Conservation (phyloP, 2,329 filamentous ascomycete genomes). For the Colletotrichum orchidophilum region DNA sequence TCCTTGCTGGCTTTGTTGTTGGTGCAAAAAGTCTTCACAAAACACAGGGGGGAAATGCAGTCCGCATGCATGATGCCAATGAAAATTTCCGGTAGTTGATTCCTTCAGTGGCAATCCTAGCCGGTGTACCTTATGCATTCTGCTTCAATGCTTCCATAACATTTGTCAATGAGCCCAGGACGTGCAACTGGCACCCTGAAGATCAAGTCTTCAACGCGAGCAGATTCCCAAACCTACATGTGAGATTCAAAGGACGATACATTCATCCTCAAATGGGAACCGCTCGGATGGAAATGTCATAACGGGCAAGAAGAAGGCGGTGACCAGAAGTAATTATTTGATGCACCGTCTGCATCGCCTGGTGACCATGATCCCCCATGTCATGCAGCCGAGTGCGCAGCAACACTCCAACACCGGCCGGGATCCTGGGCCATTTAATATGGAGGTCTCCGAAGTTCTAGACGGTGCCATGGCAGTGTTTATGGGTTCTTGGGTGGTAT, state of each 20-base stretch:
- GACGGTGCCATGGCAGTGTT: not conserved
- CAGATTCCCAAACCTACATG: not conserved
- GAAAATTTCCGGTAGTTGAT: not conserved
- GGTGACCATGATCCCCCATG: not conserved
- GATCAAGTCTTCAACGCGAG: not conserved
- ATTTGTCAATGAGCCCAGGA: not conserved
- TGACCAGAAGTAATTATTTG: not conserved
- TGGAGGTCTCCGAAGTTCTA: not conserved
- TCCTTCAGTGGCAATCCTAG: not conserved
- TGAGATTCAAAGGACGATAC: not conserved
- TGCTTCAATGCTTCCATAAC: not conserved
- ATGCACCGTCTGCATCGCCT: not conserved
- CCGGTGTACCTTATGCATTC: not conserved
- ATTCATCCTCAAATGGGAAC: not conserved
- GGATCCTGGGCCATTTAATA: not conserved
- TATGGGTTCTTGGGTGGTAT: not conserved
- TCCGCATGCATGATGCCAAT: not conserved
- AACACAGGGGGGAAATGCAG: not conserved
- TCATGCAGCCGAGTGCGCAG: too few relatives aligned
- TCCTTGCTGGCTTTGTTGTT: not conserved
- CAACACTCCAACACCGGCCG: not conserved
- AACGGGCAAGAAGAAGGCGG: not conserved
- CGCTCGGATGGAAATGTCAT: not conserved
- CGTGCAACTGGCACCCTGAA: not conserved
- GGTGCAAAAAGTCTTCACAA: not conserved